Percentiles rank a stretch among this genome's conserved stretches.
Evolutionary conservation across 768 basidiomycete species (phyloP).

Genomic region (Saitozyma podzolica): DNA sequence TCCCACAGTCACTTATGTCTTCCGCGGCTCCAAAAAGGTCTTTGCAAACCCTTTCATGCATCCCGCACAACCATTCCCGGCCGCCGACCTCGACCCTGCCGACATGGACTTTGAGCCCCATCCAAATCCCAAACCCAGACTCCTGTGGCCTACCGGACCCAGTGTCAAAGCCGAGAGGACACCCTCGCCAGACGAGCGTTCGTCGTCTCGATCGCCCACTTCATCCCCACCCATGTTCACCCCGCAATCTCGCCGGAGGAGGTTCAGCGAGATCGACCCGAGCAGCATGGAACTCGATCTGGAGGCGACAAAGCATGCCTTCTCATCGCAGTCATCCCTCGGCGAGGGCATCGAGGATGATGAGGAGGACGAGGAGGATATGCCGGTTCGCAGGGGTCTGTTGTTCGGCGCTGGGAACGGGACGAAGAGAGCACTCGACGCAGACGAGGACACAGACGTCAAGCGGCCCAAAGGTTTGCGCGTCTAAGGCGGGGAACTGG

Average conservation of each 20-base stretch:
- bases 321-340: not conserved
- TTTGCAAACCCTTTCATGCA: slow-evolving; percentile 41
- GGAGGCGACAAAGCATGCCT: slow-evolving; percentile 1
- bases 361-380: slow-evolving; percentile 19
- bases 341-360: slow-evolving; percentile 3
- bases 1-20: slow-evolving; percentile 42
- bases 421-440: not conserved
- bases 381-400: slow-evolving; percentile 24
- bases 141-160: slow-evolving; percentile 34
- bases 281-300: slow-evolving; percentile 2
- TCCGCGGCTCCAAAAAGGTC: slow-evolving; percentile 40
- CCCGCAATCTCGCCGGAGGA: slow-evolving; percentile 4
- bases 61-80: slow-evolving; percentile 13
- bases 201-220: not conserved
- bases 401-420: slow-evolving; percentile 15
- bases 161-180: not conserved
- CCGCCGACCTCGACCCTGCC: slow-evolving; percentile 24
- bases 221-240: slow-evolving; percentile 6
- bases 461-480: not conserved
- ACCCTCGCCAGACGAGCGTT: no score
- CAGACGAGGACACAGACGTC: slow-evolving; percentile 6
- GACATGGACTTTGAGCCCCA: slow-evolving; percentile 40
- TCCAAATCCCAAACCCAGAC: slow-evolving; percentile 36
- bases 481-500: no score
- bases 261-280: not conserved